Base-by-base conservation (phyloP, 2,329 filamentous ascomycete genomes). In the Acephala macrosclerotiorum region DNA sequence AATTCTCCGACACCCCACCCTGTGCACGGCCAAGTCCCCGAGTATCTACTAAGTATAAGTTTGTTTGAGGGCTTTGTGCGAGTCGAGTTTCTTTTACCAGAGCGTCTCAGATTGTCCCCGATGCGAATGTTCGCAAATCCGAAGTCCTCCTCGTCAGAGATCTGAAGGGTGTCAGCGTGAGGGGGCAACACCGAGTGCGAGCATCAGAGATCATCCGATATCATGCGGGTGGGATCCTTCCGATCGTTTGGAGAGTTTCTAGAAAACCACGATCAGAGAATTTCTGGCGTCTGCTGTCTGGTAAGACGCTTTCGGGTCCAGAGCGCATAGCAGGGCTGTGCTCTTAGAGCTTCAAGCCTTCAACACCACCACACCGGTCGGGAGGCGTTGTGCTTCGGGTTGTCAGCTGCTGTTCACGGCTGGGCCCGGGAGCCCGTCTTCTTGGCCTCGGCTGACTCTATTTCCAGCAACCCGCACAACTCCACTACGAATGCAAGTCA, bases 1-100 rank as follows among this genome's bases (percentile, higher is more conserved):
- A 68, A 63, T 58, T 60, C 60, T 66, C 66, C 66, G 66, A 64
- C 16, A 45, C 66, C 57, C 63, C 40, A 57, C 57, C 26, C 55
- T 42, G 5, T 61, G 66, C 60, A 68, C 58, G 63, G 63, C 38
- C 62, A 66, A 66, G 53, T 20, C 25, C 26, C 55, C 47, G 58
- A 60, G 58, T 53, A 38, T 26, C 53, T n/a, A n/a, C n/a, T n/a
- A n/a, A n/a, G n/a, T n/a, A 62, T 26, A 25, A 36, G 22, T 60
- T 57, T 58, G 61, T 67, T 67, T 64, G 65, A 67, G 36, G 22
- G 62, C 49, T 60, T 45, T 49, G 53, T 26, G n/a, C 20, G 57
- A 63, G 53, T 56, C 60, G 38, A 40, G 26, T 45, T 7, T 26
- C 57, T 59, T 59, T 51, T 20, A 40, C 42, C 20, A n/a, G 29